Evolutionary conservation across 2,329 filamentous ascomycete genomes (phyloP), one percentile per base, ranked within the genome.

Genomic region (Microdochium nivale): DNA sequence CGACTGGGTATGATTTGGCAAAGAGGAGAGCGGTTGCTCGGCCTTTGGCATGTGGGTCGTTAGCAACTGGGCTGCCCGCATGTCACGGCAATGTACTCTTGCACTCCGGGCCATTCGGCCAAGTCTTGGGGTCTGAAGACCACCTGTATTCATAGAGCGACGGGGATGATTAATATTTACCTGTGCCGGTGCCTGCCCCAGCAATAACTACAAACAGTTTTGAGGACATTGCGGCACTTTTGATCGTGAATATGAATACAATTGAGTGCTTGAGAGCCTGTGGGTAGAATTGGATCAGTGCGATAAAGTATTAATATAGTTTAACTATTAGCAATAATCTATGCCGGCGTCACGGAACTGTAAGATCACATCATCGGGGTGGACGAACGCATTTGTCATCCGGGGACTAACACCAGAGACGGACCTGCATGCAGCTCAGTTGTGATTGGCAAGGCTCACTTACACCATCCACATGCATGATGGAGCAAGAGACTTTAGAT

Each of bases 171-270:
- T n/a, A n/a, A n/a, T n/a, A n/a, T n/a, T n/a, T 61, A 72, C 73
- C 73, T 47, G 81, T 90, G 53, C 87, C 86, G 5, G 84, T 72
- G n/a, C 87, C 87, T 43, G 83, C 86, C 51, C 87, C 87, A 11
- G 85, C 84, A 53, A 90, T 69, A 54, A 90, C 71, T 49, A 85
- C 81, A 65, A 84, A 87, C 60, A 86, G 76, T 58, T 75, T 76
- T 48, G 72, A 59, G 49, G 40, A 44, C 40, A 44, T 44, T 21
- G 4, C 19, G n/a, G 40, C 23, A 3, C 7, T 13, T 13, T 23
- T 44, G 40, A 44, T 23, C 5, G 5, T 30, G 5, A 5, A 11
- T 30, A 11, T 5, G 27, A 30, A n/a, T n/a, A n/a, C n/a, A n/a
- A n/a, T n/a, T n/a, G n/a, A n/a, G n/a, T n/a, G n/a, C n/a, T n/a